Evolutionary conservation across 2,329 filamentous ascomycete genomes (phyloP).

Genomic region (Penicillium sp.): DNA sequence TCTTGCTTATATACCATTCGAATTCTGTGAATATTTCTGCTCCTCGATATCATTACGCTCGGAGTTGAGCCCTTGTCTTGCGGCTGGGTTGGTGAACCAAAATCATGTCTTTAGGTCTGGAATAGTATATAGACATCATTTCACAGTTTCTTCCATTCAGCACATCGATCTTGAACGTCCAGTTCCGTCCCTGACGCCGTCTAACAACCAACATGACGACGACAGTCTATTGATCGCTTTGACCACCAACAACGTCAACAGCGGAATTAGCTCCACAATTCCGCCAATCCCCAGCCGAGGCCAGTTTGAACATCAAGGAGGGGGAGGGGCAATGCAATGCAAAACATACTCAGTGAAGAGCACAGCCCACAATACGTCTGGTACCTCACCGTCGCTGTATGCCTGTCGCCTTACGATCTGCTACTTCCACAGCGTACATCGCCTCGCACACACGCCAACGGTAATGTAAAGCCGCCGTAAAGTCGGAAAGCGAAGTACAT

Average conservation of each 20-base stretch:
- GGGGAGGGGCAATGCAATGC: slow-evolving; percentile 12
- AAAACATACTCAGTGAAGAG: slow-evolving; percentile 1
- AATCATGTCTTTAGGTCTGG: slow-evolving; percentile 9
- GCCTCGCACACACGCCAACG: not conserved
- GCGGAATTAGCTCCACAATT: slow-evolving; percentile 7
- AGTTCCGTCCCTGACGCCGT: not conserved
- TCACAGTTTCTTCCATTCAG: not conserved
- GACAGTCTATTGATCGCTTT: not conserved
- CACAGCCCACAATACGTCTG: not conserved
- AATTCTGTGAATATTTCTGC: slow-evolving; percentile 18
- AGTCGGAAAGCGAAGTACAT: not conserved
- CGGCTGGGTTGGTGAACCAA: slow-evolving; percentile 17
- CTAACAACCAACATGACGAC: not conserved
- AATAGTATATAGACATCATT: slow-evolving; percentile 13
- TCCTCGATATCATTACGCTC: slow-evolving; percentile 18
- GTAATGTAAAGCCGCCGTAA: not conserved
- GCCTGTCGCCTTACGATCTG: not conserved
- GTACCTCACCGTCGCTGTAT: not conserved
- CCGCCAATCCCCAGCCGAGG: slow-evolving; percentile 1
- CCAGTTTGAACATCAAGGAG: not conserved
- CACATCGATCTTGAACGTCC: not conserved
- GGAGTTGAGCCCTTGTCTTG: slow-evolving; percentile 18
- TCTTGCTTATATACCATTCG: slow-evolving; percentile 31
- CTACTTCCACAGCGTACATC: slow-evolving; percentile 5
- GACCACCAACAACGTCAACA: not conserved